phyloP scores from a whole-genome alignment of 345 rosid genomes.

The Passiflora organensis region DNA sequence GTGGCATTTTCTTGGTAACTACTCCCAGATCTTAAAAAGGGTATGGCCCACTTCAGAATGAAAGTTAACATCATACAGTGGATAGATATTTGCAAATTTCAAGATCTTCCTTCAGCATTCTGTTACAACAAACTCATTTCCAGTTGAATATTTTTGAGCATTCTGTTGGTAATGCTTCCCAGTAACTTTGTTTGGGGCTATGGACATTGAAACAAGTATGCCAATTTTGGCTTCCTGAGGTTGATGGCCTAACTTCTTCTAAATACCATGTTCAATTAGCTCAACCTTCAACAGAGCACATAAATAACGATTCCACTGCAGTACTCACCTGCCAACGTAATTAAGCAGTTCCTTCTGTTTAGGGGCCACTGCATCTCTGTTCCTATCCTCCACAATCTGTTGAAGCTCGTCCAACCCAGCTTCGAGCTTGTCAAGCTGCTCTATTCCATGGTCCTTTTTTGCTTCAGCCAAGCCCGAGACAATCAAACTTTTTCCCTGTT shows the following conservation, averaged over 20 bases:
- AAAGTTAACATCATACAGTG: too few species aligned
- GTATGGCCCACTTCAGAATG: neutral
- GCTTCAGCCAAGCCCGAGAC: slow-evolving; percentile 77
- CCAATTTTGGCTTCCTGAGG: too few species aligned
- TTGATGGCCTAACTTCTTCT: too few species aligned
- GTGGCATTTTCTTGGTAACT: too few species aligned
- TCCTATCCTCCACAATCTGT: slow-evolving; percentile 73
- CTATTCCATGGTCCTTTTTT: slow-evolving; percentile 75
- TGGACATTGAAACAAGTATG: too few species aligned
- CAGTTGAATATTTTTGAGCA: too few species aligned
- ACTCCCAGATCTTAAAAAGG: too few species aligned
- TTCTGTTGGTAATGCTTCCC: too few species aligned
- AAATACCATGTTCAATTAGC: too few species aligned
- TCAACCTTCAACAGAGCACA: too few species aligned
- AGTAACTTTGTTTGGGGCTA: too few species aligned
- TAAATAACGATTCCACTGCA: neutral
- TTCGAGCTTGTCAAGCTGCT: slow-evolving; percentile 75
- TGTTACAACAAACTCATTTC: neutral
- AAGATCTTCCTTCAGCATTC: neutral
- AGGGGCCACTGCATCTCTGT: slow-evolving; percentile 85
- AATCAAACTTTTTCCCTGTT: slow-evolving; percentile 72
- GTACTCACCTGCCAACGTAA: slow-evolving; percentile 79
- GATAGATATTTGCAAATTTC: neutral
- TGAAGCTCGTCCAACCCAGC: slow-evolving; percentile 82
- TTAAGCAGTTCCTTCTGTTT: slow-evolving; percentile 89